A percentile compares a stretch with the other conserved stretches of the same genome.
phyloP scores from a whole-genome alignment of 2,329 filamentous ascomycete genomes.

The Ascochyta lentis region DNA sequence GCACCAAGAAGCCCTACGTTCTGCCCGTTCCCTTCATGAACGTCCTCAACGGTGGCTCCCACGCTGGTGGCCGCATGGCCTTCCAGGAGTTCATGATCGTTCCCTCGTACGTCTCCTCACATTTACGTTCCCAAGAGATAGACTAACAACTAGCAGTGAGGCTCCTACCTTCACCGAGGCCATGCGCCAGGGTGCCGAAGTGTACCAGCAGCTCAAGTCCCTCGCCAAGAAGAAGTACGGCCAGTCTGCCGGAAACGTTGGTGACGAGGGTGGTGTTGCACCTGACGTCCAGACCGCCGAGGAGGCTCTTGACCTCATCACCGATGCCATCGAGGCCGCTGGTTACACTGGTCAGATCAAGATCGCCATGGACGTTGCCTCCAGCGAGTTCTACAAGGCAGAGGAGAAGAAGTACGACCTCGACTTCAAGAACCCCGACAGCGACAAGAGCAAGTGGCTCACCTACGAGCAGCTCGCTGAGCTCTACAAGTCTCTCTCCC shows the following conservation, averaged over 20 bases:
- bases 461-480: conserved; percentile 96
- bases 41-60: conserved; percentile 75
- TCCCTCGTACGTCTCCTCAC: conserved; percentile 49
- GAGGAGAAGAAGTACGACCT: conserved; percentile 99
- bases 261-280: conserved; percentile 99
- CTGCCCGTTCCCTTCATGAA: conserved; percentile 64
- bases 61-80: conserved; percentile 87
- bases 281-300: conserved; percentile 97
- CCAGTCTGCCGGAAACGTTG: conserved; percentile 97
- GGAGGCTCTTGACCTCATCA: conserved; percentile 96
- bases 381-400: conserved; percentile 97
- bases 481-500: conserved; percentile 83
- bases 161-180: conserved; percentile 94
- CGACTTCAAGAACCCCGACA: conserved; percentile 99
- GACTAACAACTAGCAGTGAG: conserved; percentile 56
- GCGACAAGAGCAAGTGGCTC: conserved; percentile 95
- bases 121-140: conserved; percentile 17
- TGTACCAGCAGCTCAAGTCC: conserved; percentile 97
- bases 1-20: conserved; percentile 61
- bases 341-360: conserved; percentile 96
- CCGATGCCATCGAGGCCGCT: conserved; percentile 89
- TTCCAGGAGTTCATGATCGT: conserved; percentile 67
- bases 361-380: conserved; percentile 99
- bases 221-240: conserved; percentile 99
- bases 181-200: conserved; percentile 94